Base-by-base conservation (phyloP, 768 basidiomycete genomes). In the Trametopsis cervina region DNA sequence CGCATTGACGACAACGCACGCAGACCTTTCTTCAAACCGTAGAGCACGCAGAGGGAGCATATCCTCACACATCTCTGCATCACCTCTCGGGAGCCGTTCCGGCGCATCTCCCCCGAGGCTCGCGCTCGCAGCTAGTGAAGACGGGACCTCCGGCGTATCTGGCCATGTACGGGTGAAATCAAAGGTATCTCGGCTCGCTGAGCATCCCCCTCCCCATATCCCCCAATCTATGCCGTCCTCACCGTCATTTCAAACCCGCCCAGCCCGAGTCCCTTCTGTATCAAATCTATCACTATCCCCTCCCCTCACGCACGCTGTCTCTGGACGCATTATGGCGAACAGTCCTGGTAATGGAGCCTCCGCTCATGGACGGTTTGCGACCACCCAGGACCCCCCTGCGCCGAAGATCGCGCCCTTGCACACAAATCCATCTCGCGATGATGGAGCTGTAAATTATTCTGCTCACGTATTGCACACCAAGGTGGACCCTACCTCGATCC, bases 401-500 rank as follows among this genome's bases (percentile, higher is more conserved):
- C 54, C 36, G 7, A 59, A 60, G 26, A 39, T 52, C 23, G 51
- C 55, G 23, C 44, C 52, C 0, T 58, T 54, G 57, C 44, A 51
- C 39, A 47, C 56, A 4, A 57, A 57, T 23, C 37, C 43, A 1
- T 43, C 55, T 12, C 54, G 57, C 47, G 51, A 60, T 40, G 67
- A 65, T 47, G 54, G 57, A 42, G 55, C 51, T 27, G 54, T 59
- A 10, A 45, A 53, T 22, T 62, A 63, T 44, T 39, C 39, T 25
- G 26, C 54, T 20, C 46, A 57, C 20, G 41, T 53, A 18, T 37
- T 53, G 21, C 55, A 54, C 40, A 65, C 52, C 43, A 78, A 70
- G 53, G 71, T 79, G 23, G 83, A 84, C 53, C 77, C 81, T 7
- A 57, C 70, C 13, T 65, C 69, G 1, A 72, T 82, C 49, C 81